Base-by-base conservation (phyloP, 345 rosid genomes). In the Eutrema heterophyllum region DNA sequence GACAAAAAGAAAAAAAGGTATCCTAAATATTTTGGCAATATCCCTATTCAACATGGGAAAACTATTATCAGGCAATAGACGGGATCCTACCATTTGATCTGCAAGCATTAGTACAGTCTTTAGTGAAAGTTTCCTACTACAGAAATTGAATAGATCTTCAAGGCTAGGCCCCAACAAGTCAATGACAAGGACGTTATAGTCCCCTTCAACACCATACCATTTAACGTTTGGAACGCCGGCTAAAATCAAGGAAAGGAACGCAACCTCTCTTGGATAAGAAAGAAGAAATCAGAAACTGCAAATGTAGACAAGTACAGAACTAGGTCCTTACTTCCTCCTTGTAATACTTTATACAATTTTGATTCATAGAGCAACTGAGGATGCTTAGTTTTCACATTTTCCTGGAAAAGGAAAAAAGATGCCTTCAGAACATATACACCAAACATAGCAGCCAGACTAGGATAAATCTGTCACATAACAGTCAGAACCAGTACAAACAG, bases 341-440 rank as follows among this genome's bases (percentile, higher is more conserved):
- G 96, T 32, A 94, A 84, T 39, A 91, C 87, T 76, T 88, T 88
- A 46, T 91, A 94, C 72, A 94, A 78, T 68, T 89, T 94, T 2
- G 98, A 91, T 81, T 94, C 98, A 77, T 91, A 89, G 43, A 89
- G 78, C 84, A 94, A 86, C 73, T 94, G 98, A 29, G 97, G 98
- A 84, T 91, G 98, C 81, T 87, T 91, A 53, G 99, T 90, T 84
- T 95, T 95, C 75, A 85, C 85, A 80, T 79, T 90, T 85, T 96
- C 99, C 99, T 92, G 86, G 43, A 64, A 35, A 30, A 33, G 72
- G 8, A 44, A 30, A 76, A 59, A 65, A 6, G n/a, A 43, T 15
- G 62, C 61, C 35, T 14, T 71, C 54, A 79, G 50, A 49, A 70
- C 32, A 69, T 52, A 40, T 5, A 41, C 29, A 64, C 7, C 54